Conservation (phyloP, 1,284 basidiomycete genomes). For the Phellinidium pouzarii region DNA sequence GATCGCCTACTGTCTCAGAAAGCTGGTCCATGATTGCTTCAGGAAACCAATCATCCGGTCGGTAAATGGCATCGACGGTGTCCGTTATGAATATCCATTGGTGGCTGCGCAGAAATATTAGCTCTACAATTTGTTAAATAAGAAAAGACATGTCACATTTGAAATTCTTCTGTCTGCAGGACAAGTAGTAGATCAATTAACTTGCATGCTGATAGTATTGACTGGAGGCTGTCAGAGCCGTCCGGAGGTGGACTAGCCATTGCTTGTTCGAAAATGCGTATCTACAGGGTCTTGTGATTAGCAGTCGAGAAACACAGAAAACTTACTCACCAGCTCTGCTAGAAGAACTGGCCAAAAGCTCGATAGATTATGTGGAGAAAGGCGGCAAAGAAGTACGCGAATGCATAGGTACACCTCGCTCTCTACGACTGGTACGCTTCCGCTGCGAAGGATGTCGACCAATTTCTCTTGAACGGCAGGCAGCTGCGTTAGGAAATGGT, state of each 20-base stretch:
- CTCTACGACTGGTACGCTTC: slow-evolving; percentile 79
- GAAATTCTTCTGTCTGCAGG: slow-evolving; percentile 95
- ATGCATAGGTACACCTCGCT: slow-evolving; percentile 94
- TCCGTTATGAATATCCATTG: slow-evolving; percentile 99
- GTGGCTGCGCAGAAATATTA: slow-evolving; percentile 50
- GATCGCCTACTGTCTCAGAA: slow-evolving; percentile 70
- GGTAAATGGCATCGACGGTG: slow-evolving; percentile 91
- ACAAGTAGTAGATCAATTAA: slow-evolving; percentile 88
- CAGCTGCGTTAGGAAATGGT: slow-evolving; percentile 85
- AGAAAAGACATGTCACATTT: slow-evolving; percentile 61
- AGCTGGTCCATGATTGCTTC: slow-evolving; percentile 89
- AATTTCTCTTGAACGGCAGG: slow-evolving; percentile 95
- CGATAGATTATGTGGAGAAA: slow-evolving; percentile 85
- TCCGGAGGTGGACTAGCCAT: slow-evolving; percentile 60
- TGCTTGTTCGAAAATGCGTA: slow-evolving; percentile 69
- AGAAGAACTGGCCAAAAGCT: slow-evolving; percentile 97
- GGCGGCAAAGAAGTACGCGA: slow-evolving; percentile 85
- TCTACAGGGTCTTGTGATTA: slow-evolving; percentile 33
- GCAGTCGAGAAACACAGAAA: not conserved
- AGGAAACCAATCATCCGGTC: slow-evolving; percentile 75
- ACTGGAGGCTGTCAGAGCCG: slow-evolving; percentile 75
- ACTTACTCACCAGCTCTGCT: slow-evolving; percentile 72
- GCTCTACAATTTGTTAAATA: slow-evolving; percentile 14
- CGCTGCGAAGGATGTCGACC: slow-evolving; percentile 85
- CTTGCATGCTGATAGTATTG: slow-evolving; percentile 88